A percentile compares a stretch with the other conserved stretches of the same genome.
phyloP scores from a whole-genome alignment of 1,284 basidiomycete species.

The Sporisorium graminicola region DNA sequence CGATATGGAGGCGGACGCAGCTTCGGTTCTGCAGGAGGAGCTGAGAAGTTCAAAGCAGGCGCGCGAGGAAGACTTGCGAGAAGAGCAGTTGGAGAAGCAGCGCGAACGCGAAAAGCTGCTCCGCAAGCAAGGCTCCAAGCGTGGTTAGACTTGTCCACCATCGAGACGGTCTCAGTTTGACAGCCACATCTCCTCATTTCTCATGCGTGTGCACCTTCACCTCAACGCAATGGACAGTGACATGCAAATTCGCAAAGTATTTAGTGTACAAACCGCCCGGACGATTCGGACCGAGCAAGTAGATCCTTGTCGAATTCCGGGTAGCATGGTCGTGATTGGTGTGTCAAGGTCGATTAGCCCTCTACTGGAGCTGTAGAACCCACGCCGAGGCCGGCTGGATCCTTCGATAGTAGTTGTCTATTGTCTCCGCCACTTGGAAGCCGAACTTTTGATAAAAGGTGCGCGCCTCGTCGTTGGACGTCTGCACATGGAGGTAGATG shows the following conservation, averaged over 20 bases:
- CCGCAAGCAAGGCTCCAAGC: conserved; percentile 29
- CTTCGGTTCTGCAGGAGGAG: conserved; percentile 60
- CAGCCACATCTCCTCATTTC: neutral
- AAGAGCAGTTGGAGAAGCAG: conserved; percentile 51
- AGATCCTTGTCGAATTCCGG: neutral
- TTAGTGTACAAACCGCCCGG: conserved; percentile 7
- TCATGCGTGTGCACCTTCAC: neutral
- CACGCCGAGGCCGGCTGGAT: conserved; percentile 70
- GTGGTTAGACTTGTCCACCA: conserved; percentile 3
- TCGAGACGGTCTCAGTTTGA: too few species aligned
- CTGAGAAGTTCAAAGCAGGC: conserved; percentile 54
- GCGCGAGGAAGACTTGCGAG: conserved; percentile 59
- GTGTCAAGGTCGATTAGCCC: neutral
- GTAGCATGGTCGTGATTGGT: neutral
- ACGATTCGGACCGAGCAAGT: neutral
- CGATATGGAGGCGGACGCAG: conserved; percentile 67
- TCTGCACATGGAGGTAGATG: conserved; percentile 70
- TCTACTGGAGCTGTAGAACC: conserved; percentile 62
- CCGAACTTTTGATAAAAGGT: conserved; percentile 70
- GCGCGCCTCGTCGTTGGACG: conserved; percentile 68
- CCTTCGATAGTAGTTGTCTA: conserved; percentile 65
- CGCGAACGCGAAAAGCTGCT: conserved; percentile 55
- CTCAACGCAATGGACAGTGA: neutral
- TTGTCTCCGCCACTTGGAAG: conserved; percentile 64
- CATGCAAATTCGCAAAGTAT: conserved; percentile 2